Evolutionary conservation across 2,329 filamentous ascomycete species (phyloP).

Genomic region (Aspergillus brasiliensis): DNA sequence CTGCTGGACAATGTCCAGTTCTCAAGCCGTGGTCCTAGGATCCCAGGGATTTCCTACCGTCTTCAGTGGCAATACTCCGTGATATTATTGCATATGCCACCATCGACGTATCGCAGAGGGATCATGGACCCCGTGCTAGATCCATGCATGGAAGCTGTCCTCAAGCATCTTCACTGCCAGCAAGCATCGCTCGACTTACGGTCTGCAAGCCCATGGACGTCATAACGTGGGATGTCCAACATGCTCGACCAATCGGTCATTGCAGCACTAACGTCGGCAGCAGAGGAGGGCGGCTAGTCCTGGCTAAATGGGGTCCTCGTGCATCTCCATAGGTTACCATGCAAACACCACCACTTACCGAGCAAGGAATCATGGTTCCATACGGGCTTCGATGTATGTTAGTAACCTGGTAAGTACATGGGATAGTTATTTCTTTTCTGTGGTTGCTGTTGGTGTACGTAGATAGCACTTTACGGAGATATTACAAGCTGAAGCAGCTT

Average conservation of each 20-base stretch:
- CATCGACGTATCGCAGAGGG: background rate
- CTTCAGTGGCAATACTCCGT: background rate
- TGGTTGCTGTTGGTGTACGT: background rate
- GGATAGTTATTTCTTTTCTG: background rate
- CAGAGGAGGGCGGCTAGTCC: conserved; percentile 11
- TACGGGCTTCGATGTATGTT: background rate
- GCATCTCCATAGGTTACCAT: conserved; percentile 1
- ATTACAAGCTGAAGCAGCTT: too few relatives aligned
- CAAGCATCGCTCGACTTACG: background rate
- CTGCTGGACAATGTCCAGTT: too few relatives aligned
- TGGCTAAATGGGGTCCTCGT: conserved; percentile 6
- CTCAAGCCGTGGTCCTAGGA: background rate
- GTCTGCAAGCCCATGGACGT: conserved; percentile 11
- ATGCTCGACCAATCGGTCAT: background rate
- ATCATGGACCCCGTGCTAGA: background rate
- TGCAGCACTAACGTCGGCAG: conserved; percentile 3
- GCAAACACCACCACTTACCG: background rate
- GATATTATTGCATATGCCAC: background rate
- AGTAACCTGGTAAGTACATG: background rate
- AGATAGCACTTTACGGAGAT: background rate
- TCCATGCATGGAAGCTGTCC: background rate
- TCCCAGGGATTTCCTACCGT: background rate
- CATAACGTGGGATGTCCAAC: conserved; percentile 18
- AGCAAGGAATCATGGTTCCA: background rate
- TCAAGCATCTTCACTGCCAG: conserved; percentile 3